phyloP scores from a whole-genome alignment of 176 grass and related monocot species.

The Miscanthus lutarioriparius region DNA sequence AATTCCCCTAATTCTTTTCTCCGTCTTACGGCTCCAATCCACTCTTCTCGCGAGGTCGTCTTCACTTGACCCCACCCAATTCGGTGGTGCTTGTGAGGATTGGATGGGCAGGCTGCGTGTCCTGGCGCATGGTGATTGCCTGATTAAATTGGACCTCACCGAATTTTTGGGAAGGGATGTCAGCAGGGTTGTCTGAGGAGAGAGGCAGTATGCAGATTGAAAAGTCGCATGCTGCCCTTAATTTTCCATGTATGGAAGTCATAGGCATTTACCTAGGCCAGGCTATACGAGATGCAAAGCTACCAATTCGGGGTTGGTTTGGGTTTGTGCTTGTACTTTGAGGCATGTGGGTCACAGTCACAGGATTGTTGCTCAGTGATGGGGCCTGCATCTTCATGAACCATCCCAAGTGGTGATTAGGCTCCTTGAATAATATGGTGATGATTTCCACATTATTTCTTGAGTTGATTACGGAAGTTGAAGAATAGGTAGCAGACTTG shows the following conservation, averaged over 20 bases:
- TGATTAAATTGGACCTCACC: slow-evolving; percentile 1
- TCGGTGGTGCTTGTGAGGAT: slow-evolving; percentile 6
- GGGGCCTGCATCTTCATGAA: slow-evolving; percentile 19
- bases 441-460: slow-evolving; percentile 6
- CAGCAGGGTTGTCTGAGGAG: neutral
- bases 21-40: neutral
- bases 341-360: slow-evolving; percentile 20
- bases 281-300: slow-evolving; percentile 9
- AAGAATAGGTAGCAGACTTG: neutral
- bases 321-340: neutral
- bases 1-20: neutral
- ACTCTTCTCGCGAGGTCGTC: too few species aligned
- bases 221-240: neutral
- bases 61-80: slow-evolving; percentile 2
- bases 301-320: slow-evolving; percentile 30
- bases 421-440: neutral
- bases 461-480: neutral
- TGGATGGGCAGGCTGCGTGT: neutral
- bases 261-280: neutral
- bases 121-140: neutral
- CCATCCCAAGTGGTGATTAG: neutral
- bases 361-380: slow-evolving; percentile 6
- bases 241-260: neutral
- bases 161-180: neutral
- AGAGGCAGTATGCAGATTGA: neutral